These are phyloP conservation scores for Sarocladium brachiariae DNA, from an alignment of 2,329 filamentous ascomycete species.

Conservation along the genomic window DNA sequence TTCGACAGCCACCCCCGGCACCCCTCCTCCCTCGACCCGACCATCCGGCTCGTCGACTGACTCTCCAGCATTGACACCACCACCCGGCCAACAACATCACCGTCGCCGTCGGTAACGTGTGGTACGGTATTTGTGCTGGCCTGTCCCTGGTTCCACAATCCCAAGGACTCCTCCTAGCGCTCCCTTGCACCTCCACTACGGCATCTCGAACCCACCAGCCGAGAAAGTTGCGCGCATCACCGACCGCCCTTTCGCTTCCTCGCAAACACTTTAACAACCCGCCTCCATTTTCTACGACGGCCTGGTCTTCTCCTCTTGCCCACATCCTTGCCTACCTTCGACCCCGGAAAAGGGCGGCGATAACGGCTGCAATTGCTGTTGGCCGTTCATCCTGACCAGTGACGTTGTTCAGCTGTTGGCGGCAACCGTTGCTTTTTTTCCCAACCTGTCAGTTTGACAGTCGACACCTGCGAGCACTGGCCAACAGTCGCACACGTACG, in stretches of 20 bases:
- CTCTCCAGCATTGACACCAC: neutral
- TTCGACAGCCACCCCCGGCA: neutral
- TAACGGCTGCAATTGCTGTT: conserved; percentile 7
- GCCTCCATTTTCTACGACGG: neutral
- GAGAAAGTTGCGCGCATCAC: neutral
- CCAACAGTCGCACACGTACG: too few relatives aligned
- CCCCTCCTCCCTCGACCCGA: conserved; percentile 1
- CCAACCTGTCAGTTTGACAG: too few relatives aligned
- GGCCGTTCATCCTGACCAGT: neutral
- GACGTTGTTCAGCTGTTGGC: neutral
- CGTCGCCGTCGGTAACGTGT: too few relatives aligned
- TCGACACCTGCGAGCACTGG: too few relatives aligned
- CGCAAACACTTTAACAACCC: conserved; percentile 5
- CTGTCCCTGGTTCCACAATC: neutral
- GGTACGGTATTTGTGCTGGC: too few relatives aligned
- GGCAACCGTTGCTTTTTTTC: neutral
- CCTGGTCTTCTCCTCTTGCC: neutral
- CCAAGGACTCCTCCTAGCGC: conserved; percentile 3
- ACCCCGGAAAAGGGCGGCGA: neutral
- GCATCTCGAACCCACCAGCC: conserved; percentile 6
- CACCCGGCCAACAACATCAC: too few relatives aligned
- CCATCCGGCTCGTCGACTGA: conserved; percentile 7
- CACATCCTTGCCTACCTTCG: neutral
- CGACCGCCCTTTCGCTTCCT: conserved; percentile 4
- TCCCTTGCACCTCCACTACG: conserved; percentile 1